Evolutionary conservation across 1,284 basidiomycete species (phyloP), one percentile per base, ranked within the genome.

Genomic region (Exobasidium rhododendri): DNA sequence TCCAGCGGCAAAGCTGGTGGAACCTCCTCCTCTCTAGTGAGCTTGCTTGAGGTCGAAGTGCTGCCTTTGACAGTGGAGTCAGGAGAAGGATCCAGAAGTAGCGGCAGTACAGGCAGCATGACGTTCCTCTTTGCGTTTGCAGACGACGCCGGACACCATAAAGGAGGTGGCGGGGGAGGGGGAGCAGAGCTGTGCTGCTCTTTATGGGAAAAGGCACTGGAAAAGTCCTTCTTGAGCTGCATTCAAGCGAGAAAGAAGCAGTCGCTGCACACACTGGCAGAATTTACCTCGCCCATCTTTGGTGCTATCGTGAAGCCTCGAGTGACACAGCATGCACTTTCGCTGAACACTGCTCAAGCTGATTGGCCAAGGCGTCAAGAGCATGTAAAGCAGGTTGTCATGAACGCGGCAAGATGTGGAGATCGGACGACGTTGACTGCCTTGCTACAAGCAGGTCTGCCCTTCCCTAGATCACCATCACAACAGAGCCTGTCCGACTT

Each of bases 391-490:
- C 29, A 56, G 14, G 35, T 65, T 5, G 59, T 63, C 14, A 65
- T 64, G 60, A 56, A 54, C 17, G 63, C 63, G 5, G 63, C 63
- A 7, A 44, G 29, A 11, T 20, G 40, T 14, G 63, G 60, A 4
- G 63, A 65, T 29, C 26, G 57, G 13, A 43, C 30, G 13, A 57
- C 56, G 30, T 32, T 65, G n/a, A 35, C 54, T 26, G 62, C 54
- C 17, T 52, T 65, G 24, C 55, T 65, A 29, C 63, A 65, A 49
- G 47, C 63, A 3, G 59, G 59, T 10, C 26, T 65, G 43, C 63
- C 63, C 22, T 65, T 63, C 22, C 63, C 63, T 13, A 50, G 59
- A 7, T 65, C 63, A 7, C 63, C 63, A 5, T 65, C 63, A 1
- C 63, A 65, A 24, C 63, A 65, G 32, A 61, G 63, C 24, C 63